Evolutionary conservation across 805 yeast species (phyloP), one percentile per base, ranked within the genome.

Genomic region (Yamadazyma kitorensis): DNA sequence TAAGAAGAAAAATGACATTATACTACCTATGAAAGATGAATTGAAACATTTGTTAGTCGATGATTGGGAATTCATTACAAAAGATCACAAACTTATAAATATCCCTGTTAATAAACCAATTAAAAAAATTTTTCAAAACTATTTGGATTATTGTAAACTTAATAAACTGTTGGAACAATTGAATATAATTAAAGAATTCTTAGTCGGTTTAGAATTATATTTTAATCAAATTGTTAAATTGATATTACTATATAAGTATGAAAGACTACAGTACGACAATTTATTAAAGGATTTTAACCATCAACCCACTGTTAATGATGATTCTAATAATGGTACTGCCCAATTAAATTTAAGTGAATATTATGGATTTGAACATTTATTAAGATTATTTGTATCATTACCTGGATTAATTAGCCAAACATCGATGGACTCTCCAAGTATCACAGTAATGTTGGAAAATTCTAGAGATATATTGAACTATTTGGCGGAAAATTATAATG

Each of bases 51-150:
- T 80, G 3, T 62, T 91, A 24, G 95, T 89, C 1, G 88, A 86
- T 55, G 98, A 91, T 63, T 91, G 98, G 98, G 96, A 91, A 57
- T 70, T 68, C 45, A 72, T 91, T 21, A 88, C 98, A 1, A 85
- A 84, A 47, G 85, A 87, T 46, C 81, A 82, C 33, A 78, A 80
- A 54, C 57, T 87, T 27, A 74, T 86, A 3, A 60, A 72, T 17
- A 55, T 89, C 26, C 96, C 96, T 0, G 65, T 76, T 11, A 58
- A 57, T 22, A 67, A 68, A 3, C 71, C 76, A 0, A 83, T 84
- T 1, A 61, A 67, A 1, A 64, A 60, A 2, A 72, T 87, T 2
- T 54, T 91, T 6, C 47, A 56, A 8, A 69, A 70, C n/a, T 91
- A 78, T 55, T 54, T 51, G 16, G 22, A 34, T 3, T 20, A 33